These are phyloP conservation scores for Rostrohypoxylon terebratum DNA, from an alignment of 495 filamentous ascomycete species.

Conservation along the genomic window DNA sequence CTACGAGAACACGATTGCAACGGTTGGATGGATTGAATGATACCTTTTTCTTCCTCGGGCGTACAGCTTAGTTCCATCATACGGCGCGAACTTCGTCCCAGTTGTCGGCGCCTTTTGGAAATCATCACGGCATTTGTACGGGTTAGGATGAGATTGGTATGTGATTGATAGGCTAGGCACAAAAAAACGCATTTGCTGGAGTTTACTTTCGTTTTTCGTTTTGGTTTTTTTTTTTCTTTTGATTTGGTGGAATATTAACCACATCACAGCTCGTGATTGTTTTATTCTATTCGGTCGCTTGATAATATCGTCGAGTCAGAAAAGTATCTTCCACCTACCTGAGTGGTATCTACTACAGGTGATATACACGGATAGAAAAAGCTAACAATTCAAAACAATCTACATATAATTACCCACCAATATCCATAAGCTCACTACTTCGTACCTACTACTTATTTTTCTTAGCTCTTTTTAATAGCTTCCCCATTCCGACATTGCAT, in stretches of 20 bases:
- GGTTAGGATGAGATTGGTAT: constrained; percentile 38
- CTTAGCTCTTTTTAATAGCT: constrained; percentile 3
- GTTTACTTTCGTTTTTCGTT: neutral
- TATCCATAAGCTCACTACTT: neutral
- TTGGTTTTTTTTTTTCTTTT: neutral
- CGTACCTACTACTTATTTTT: too few relatives aligned
- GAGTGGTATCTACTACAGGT: neutral
- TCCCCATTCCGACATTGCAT: constrained; percentile 11
- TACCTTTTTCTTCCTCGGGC: constrained; percentile 42
- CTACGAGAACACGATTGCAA: constrained; percentile 38
- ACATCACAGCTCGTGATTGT: constrained; percentile 4
- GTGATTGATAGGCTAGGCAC: constrained; percentile 34
- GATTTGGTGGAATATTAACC: neutral
- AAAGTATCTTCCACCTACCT: neutral
- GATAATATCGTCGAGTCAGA: neutral
- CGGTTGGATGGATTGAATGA: constrained; percentile 43
- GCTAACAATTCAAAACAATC: neutral
- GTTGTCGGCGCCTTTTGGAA: constrained; percentile 5
- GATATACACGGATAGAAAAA: neutral
- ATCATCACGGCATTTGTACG: constrained; percentile 35
- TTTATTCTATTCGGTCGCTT: neutral
- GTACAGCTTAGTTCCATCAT: constrained; percentile 33
- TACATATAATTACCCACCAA: neutral
- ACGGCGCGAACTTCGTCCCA: constrained; percentile 24
- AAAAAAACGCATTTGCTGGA: constrained; percentile 19